A percentile compares a stretch with the other conserved stretches of the same genome.
Conservation (phyloP, 2,329 filamentous ascomycete genomes). For the Penicillium sp. region DNA sequence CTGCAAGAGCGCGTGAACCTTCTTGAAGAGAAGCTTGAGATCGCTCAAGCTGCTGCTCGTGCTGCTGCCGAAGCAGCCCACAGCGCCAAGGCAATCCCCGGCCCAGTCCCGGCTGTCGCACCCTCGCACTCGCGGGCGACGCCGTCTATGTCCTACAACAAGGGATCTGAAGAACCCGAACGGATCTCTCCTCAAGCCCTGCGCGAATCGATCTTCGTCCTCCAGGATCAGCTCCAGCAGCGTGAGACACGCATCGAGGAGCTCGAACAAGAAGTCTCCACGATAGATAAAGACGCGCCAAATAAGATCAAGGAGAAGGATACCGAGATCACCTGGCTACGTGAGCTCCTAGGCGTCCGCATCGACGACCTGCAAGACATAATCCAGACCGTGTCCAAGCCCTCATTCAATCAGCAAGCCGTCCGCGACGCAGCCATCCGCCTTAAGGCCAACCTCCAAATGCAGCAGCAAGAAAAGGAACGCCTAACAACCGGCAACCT, state of each 20-base stretch:
- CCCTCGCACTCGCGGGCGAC: constrained; percentile 45
- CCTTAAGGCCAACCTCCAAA: constrained; percentile 89
- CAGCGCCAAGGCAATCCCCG: constrained; percentile 50
- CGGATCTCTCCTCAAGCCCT: constrained; percentile 93
- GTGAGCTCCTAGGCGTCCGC: constrained; percentile 86
- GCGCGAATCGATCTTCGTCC: constrained; percentile 90
- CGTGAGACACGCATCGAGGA: constrained; percentile 87
- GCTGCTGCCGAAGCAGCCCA: constrained; percentile 77
- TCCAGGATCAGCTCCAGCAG: constrained; percentile 95
- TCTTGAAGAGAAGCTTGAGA: constrained; percentile 86
- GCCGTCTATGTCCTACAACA: constrained; percentile 48
- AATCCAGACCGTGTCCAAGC: constrained; percentile 72
- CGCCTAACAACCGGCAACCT: constrained; percentile 72
- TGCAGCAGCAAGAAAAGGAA: constrained; percentile 96
- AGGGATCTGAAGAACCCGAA: constrained; percentile 62
- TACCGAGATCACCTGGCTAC: constrained; percentile 91
- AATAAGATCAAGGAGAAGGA: constrained; percentile 86
- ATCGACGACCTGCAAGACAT: constrained; percentile 92
- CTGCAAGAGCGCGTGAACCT: constrained; percentile 81
- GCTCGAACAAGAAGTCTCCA: constrained; percentile 69
- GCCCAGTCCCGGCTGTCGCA: constrained; percentile 30
- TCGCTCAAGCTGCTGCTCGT: constrained; percentile 81
- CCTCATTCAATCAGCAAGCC: constrained; percentile 72
- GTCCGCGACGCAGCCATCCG: constrained; percentile 91
- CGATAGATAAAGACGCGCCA: constrained; percentile 73